These are phyloP conservation scores for Lentinula aciculospora DNA, from an alignment of 768 basidiomycete species.

Conservation along the genomic window DNA sequence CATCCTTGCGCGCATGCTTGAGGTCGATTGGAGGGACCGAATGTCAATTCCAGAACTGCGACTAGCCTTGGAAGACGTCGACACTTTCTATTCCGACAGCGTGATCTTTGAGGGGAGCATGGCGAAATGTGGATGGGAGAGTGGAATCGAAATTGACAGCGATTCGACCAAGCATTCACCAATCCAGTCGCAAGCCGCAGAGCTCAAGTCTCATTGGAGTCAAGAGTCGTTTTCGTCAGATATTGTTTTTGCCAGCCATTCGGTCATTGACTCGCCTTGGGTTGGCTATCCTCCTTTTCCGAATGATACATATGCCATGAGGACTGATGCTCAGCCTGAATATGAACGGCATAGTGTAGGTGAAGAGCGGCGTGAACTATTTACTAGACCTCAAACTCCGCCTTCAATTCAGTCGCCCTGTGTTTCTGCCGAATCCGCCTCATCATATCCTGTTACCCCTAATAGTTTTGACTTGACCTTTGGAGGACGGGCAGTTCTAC, in stretches of 20 bases:
- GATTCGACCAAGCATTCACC: slow-evolving; percentile 43
- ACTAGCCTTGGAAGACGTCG: slow-evolving; percentile 47
- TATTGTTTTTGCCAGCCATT: slow-evolving; percentile 36
- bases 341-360: slow-evolving; percentile 41
- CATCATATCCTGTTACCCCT: slow-evolving; percentile 55
- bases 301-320: slow-evolving; percentile 40
- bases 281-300: slow-evolving; percentile 18
- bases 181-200: slow-evolving; percentile 19
- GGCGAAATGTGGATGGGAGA: slow-evolving; percentile 75
- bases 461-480: slow-evolving; percentile 41
- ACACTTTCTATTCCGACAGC: slow-evolving; percentile 67
- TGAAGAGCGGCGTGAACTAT: slow-evolving; percentile 30
- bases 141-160: slow-evolving; percentile 64
- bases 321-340: slow-evolving; percentile 52
- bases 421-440: slow-evolving; percentile 22
- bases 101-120: slow-evolving; percentile 78
- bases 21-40: slow-evolving; percentile 58
- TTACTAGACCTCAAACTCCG: slow-evolving; percentile 44
- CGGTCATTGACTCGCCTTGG: slow-evolving; percentile 35
- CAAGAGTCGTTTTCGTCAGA: slow-evolving; percentile 43
- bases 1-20: slow-evolving; percentile 69
- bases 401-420: slow-evolving; percentile 35
- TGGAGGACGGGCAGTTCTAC: slow-evolving; percentile 26
- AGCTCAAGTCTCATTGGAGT: slow-evolving; percentile 55
- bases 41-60: slow-evolving; percentile 52